Percentiles rank a stretch among this genome's conserved stretches.
phyloP scores from a whole-genome alignment of 192 early-diverging fungal species.

The Gaertneriomyces semiglobifer region DNA sequence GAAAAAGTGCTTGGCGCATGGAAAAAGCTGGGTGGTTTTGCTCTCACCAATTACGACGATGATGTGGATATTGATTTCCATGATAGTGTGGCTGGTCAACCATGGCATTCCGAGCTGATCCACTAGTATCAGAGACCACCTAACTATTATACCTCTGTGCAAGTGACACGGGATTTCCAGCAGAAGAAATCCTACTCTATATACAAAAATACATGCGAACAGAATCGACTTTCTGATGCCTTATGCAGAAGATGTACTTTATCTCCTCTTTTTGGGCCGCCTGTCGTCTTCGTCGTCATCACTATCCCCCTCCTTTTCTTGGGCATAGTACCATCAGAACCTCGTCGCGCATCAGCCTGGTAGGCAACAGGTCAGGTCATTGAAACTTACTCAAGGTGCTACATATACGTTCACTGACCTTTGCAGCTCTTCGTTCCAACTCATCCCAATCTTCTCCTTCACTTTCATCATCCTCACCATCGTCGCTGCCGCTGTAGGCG shows the following conservation, averaged over 20 bases:
- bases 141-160: background rate
- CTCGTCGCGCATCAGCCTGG: background rate
- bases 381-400: background rate
- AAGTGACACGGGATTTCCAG: background rate
- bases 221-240: no score
- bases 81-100: background rate
- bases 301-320: background rate
- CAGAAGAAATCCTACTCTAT: background rate
- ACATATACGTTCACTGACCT: constrained; percentile 13
- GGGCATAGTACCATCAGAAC: constrained; percentile 4
- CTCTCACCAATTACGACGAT: background rate
- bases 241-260: background rate
- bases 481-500: constrained; percentile 26
- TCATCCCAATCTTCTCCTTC: constrained; percentile 57
- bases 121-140: background rate
- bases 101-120: constrained; percentile 3
- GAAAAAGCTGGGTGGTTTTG: constrained; percentile 10
- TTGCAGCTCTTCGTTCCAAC: constrained; percentile 50
- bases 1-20: constrained; percentile 16
- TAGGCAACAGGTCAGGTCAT: no score
- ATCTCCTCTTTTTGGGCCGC: background rate
- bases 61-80: constrained; percentile 4
- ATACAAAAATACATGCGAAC: background rate
- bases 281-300: background rate
- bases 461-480: constrained; percentile 40